Evolutionary conservation across 345 rosid species (phyloP).

Genomic region (Stellera chamaejasme): DNA sequence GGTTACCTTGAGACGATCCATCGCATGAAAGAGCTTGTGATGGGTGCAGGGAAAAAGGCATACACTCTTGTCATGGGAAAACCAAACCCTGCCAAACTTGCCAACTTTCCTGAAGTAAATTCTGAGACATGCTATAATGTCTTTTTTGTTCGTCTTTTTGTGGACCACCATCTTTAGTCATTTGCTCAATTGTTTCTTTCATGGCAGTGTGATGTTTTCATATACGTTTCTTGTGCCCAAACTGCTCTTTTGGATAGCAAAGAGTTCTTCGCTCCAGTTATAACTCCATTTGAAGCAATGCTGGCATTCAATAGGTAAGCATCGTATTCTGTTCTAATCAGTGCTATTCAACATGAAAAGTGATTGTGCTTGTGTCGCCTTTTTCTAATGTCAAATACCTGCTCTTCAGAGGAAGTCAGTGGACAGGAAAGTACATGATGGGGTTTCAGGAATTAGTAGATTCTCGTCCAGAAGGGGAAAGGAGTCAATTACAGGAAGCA

Average conservation of each 20-base stretch:
- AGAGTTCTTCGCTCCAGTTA: conserved; percentile 85
- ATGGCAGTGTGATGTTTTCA: conserved; percentile 75
- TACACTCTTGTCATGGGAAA: conserved; percentile 90
- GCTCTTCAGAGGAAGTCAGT: conserved; percentile 60
- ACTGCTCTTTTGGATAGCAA: conserved; percentile 91
- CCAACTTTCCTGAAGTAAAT: conserved; percentile 85
- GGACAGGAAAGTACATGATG: conserved; percentile 86
- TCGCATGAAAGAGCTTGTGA: conserved; percentile 72
- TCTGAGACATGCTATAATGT: neutral
- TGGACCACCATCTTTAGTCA: neutral
- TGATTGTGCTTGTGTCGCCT: neutral
- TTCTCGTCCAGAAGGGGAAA: conserved; percentile 30
- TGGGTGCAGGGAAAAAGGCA: conserved; percentile 67
- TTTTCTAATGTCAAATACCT: neutral
- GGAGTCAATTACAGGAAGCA: conserved; percentile 60
- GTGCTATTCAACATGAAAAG: conserved; percentile 75
- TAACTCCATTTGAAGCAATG: conserved; percentile 88
- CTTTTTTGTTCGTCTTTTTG: neutral
- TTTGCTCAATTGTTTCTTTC: conserved; percentile 1
- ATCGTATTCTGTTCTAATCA: neutral
- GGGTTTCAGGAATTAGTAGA: conserved; percentile 64
- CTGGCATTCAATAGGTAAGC: conserved; percentile 79
- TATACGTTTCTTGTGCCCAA: conserved; percentile 83
- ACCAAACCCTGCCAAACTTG: conserved; percentile 94
- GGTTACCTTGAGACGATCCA: conserved; percentile 90